These are phyloP conservation scores for Cystobasidium onofrii DNA, from an alignment of 768 basidiomycete species.

Conservation along the genomic window DNA sequence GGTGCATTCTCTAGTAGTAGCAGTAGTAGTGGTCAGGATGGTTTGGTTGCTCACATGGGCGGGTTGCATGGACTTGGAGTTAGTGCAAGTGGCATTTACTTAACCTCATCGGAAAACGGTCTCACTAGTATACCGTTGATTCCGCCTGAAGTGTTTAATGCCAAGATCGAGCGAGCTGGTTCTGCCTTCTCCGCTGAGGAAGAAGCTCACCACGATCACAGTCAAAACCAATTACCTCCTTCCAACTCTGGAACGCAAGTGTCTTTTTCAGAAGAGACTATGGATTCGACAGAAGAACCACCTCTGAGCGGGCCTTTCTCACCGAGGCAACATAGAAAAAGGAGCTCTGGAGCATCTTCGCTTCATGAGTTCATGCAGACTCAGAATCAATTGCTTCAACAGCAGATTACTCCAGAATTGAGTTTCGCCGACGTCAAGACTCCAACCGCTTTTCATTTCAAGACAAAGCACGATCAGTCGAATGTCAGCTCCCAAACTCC, in stretches of 20 bases:
- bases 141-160: neutral
- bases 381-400: neutral
- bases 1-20: neutral
- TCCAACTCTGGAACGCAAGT: neutral
- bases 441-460: constrained; percentile 25
- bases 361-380: neutral
- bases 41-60: neutral
- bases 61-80: neutral
- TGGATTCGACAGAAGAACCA: neutral
- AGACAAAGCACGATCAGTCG: neutral
- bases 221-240: neutral
- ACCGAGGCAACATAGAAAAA: neutral
- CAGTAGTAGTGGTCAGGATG: neutral
- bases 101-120: neutral
- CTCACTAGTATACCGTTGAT: neutral
- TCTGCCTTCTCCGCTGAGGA: neutral
- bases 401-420: neutral
- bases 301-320: neutral
- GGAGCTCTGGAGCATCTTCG: neutral
- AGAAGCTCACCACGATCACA: neutral
- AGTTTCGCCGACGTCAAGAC: constrained; percentile 24
- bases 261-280: neutral
- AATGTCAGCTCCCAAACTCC: too few relatives aligned
- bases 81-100: neutral
- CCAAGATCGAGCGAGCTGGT: neutral